Conservation (phyloP, 2,329 filamentous ascomycete genomes). For the Pseudofabraea citricarpa region DNA sequence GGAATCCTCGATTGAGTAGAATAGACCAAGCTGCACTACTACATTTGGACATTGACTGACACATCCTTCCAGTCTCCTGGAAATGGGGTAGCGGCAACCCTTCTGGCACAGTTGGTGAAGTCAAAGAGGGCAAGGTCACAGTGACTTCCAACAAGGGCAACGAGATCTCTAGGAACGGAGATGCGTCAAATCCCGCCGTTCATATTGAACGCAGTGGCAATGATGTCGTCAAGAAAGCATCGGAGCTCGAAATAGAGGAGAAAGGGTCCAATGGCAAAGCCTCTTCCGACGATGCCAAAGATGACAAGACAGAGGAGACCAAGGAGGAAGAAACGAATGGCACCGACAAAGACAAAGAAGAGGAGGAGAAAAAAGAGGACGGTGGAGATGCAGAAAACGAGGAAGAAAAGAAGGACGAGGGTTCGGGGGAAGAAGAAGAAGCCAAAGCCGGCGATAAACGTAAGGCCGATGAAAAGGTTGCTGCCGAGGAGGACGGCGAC, state of each 20-base stretch:
- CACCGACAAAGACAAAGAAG: slow-evolving; percentile 30
- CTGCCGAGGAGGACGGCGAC: slow-evolving; percentile 2
- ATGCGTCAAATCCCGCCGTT: slow-evolving; percentile 55
- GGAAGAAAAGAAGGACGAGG: slow-evolving; percentile 27
- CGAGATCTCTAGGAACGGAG: slow-evolving; percentile 58
- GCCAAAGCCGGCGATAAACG: slow-evolving; percentile 7
- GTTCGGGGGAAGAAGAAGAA: slow-evolving; percentile 15
- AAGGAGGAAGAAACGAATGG: slow-evolving; percentile 14
- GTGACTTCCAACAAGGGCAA: slow-evolving; percentile 59
- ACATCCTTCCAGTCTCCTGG: slow-evolving; percentile 61
- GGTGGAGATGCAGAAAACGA: slow-evolving; percentile 27
- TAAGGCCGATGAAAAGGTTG: slow-evolving; percentile 10
- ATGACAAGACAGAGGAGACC: slow-evolving; percentile 9
- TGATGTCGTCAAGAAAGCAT: slow-evolving; percentile 60
- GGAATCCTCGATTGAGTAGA: too few relatives aligned
- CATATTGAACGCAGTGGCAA: slow-evolving; percentile 54
- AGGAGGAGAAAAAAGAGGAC: slow-evolving; percentile 22
- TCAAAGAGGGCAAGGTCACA: slow-evolving; percentile 53
- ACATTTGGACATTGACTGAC: too few relatives aligned
- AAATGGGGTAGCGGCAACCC: slow-evolving; percentile 52
- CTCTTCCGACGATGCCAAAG: too few relatives aligned
- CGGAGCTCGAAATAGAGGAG: slow-evolving; percentile 52
- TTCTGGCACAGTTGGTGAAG: slow-evolving; percentile 51
- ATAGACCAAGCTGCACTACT: too few relatives aligned
- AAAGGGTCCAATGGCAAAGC: slow-evolving; percentile 24